These are phyloP conservation scores for Penicillium occitanis DNA, from an alignment of 2,329 filamentous ascomycete species.

Conservation along the genomic window DNA sequence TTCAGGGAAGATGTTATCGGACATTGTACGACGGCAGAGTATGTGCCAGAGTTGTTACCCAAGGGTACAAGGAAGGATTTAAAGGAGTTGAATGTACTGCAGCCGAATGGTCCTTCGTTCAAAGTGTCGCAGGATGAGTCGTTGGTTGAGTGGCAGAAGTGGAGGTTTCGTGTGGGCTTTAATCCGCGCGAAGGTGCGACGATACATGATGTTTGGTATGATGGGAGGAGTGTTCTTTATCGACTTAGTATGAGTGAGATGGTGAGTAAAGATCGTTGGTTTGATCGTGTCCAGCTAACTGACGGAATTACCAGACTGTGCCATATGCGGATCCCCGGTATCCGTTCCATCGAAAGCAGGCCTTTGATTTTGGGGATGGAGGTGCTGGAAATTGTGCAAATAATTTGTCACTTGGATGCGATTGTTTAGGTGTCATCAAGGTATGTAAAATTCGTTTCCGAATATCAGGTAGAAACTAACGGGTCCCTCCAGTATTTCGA, in stretches of 20 bases:
- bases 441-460: not conserved
- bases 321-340: constrained; percentile 62
- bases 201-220: constrained; percentile 66
- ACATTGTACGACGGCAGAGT: constrained; percentile 55
- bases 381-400: constrained; percentile 64
- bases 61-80: constrained; percentile 50
- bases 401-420: constrained; percentile 66
- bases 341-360: constrained; percentile 66
- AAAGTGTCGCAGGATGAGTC: constrained; percentile 54
- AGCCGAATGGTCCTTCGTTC: constrained; percentile 66
- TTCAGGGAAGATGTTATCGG: constrained; percentile 50
- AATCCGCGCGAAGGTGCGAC: constrained; percentile 67
- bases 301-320: constrained; percentile 17
- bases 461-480: not conserved
- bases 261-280: too few species aligned
- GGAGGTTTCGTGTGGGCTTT: constrained; percentile 66
- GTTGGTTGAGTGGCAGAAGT: constrained; percentile 61
- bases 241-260: constrained; percentile 66
- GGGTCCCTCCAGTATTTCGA: constrained; percentile 54
- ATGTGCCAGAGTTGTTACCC: constrained; percentile 51
- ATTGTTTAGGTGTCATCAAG: constrained; percentile 66
- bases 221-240: constrained; percentile 63
- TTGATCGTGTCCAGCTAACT: not conserved
- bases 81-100: constrained; percentile 65
- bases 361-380: constrained; percentile 68